phyloP scores from a whole-genome alignment of 2,329 filamentous ascomycete species.

The Botryotinia narcissicola region DNA sequence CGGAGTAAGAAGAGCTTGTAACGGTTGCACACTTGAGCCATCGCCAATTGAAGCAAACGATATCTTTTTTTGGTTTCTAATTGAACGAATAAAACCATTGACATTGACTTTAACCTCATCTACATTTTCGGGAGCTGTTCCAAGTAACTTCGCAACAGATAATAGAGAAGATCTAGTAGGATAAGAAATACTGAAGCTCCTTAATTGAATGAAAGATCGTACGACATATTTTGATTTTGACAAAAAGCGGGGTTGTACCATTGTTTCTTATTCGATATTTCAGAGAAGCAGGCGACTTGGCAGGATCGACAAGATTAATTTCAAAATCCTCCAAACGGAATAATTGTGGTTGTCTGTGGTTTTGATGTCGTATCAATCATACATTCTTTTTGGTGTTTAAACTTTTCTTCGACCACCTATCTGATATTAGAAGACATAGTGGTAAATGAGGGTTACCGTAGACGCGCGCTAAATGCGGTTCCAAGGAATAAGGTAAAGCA shows the following conservation, averaged over 20 bases:
- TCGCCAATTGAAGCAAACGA: constrained; percentile 85
- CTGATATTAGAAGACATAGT: constrained; percentile 12
- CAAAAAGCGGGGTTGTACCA: constrained; percentile 16
- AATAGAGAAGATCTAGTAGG: constrained; percentile 1
- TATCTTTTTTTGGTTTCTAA: constrained; percentile 79
- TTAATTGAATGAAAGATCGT: constrained; percentile 1
- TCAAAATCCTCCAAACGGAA: not conserved
- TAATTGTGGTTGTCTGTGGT: constrained; percentile 7
- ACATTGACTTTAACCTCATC: constrained; percentile 59
- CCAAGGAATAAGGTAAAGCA: not conserved
- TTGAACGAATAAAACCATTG: constrained; percentile 77
- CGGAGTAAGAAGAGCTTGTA: constrained; percentile 55
- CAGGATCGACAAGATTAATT: constrained; percentile 2
- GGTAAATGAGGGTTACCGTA: constrained; percentile 1
- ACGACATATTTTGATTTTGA: constrained; percentile 11
- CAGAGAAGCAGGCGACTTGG: not conserved
- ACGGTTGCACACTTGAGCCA: constrained; percentile 73
- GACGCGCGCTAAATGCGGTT: not conserved
- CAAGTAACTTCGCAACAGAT: constrained; percentile 56
- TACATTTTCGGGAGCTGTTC: constrained; percentile 47
- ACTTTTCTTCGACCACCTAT: not conserved
- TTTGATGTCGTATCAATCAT: not conserved
- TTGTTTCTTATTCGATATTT: constrained; percentile 13
- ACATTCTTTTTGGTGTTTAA: constrained; percentile 2
- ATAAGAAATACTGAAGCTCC: constrained; percentile 2